Percentiles rank a stretch among this genome's conserved stretches.
Evolutionary conservation across 2,329 filamentous ascomycete species (phyloP).

Genomic region (Arthrinium phaeospermum): DNA sequence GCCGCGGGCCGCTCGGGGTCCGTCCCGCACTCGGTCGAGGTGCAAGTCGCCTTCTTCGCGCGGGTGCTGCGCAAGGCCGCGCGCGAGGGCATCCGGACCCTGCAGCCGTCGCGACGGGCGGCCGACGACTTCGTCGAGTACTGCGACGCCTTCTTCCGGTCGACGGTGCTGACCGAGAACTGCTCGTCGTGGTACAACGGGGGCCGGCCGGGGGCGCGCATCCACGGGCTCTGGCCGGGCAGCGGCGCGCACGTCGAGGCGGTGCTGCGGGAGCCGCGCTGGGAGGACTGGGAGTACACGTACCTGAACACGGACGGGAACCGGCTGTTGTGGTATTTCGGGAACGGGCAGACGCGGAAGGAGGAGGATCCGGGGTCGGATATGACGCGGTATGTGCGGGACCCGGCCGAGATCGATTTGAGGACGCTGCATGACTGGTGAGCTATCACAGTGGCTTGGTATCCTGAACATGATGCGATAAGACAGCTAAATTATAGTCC

Average conservation of each 20-base stretch:
- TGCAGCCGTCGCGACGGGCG: conserved; percentile 62
- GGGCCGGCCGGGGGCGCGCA: conserved; percentile 63
- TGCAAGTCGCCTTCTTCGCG: conserved; percentile 67
- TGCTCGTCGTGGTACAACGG: conserved; percentile 79
- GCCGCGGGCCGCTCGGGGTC: conserved; percentile 66
- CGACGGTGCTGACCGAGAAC: conserved; percentile 62
- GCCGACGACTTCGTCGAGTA: conserved; percentile 69
- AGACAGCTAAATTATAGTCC: no score
- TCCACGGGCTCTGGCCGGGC: conserved; percentile 74
- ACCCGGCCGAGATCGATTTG: conserved; percentile 63
- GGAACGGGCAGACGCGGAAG: conserved; percentile 68
- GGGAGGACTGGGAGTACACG: conserved; percentile 62
- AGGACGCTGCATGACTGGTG: conserved; percentile 70
- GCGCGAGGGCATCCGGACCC: conserved; percentile 68
- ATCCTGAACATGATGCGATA: no score
- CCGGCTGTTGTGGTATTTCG: conserved; percentile 67
- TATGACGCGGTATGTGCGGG: conserved; percentile 66
- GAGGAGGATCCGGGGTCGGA: conserved; percentile 63
- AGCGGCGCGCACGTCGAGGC: conserved; percentile 67
- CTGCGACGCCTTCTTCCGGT: conserved; percentile 59
- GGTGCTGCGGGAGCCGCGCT: conserved; percentile 58
- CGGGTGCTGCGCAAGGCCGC: conserved; percentile 71
- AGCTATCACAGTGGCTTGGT: no score
- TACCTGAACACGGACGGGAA: conserved; percentile 51
- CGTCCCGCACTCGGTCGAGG: conserved; percentile 71